Conservation (phyloP, 1,139 yeast species). For the Lodderomyces orthopsilosis region DNA sequence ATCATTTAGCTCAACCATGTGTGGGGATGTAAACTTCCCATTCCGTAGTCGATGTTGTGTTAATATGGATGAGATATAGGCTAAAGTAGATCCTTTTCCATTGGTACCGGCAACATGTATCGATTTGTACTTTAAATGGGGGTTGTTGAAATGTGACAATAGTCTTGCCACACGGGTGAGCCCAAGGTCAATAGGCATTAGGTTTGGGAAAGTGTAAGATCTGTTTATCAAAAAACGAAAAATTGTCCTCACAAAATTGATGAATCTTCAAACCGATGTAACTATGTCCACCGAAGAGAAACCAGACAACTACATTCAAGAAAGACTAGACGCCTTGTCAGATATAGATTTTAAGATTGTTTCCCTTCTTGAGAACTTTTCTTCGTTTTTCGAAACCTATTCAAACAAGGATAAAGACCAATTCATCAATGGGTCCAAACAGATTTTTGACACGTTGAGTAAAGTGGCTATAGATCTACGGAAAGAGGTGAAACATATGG, state of each 20-base stretch:
- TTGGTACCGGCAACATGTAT: conserved; percentile 92
- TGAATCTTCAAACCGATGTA: no score
- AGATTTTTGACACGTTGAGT: conserved; percentile 34
- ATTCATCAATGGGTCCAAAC: conserved; percentile 29
- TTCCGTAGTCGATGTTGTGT: conserved; percentile 41
- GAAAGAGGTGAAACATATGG: conserved; percentile 56
- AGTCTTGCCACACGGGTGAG: conserved; percentile 57
- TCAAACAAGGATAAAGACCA: conserved; percentile 24
- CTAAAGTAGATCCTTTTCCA: conserved; percentile 89
- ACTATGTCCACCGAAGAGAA: conserved; percentile 13
- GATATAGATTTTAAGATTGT: conserved; percentile 46
- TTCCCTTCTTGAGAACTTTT: conserved; percentile 38
- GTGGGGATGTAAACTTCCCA: conserved; percentile 90
- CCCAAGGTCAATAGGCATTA: conserved; percentile 55
- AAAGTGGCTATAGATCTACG: conserved; percentile 48
- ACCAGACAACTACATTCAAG: conserved; percentile 36
- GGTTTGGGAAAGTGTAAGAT: neutral
- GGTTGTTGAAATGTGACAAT: conserved; percentile 63
- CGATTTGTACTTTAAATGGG: conserved; percentile 60
- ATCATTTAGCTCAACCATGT: conserved; percentile 69
- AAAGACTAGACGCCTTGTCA: conserved; percentile 44
- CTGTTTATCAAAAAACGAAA: no score
- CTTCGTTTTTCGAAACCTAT: conserved; percentile 41
- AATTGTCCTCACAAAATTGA: no score
- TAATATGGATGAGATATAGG: conserved; percentile 67